phyloP scores from a whole-genome alignment of 805 yeast species.

The Hermanozyma aechmeae region DNA sequence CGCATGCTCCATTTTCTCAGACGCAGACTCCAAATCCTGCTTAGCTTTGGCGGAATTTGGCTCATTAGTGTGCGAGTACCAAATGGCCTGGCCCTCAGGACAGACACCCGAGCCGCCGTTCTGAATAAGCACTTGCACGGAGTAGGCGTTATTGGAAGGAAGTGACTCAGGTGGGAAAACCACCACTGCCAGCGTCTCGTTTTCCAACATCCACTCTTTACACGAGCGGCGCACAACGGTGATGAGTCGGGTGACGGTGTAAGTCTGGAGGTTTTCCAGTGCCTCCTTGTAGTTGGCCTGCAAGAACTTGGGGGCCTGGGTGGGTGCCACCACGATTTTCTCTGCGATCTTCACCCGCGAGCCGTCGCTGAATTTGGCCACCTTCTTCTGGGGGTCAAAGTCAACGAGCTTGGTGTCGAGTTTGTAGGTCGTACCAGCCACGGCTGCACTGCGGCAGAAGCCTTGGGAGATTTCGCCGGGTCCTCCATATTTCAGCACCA shows the following conservation, averaged over 20 bases:
- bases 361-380: conserved; percentile 71
- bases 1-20: conserved; percentile 68
- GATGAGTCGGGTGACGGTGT: conserved; percentile 63
- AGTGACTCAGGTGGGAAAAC: conserved; percentile 87
- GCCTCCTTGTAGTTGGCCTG: conserved; percentile 31
- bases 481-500: conserved; percentile 89
- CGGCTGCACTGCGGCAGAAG: conserved; percentile 95
- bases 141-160: conserved; percentile 51
- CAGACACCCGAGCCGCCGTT: conserved; percentile 85
- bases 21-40: conserved; percentile 71
- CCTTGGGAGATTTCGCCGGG: conserved; percentile 96
- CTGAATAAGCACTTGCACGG: conserved; percentile 81
- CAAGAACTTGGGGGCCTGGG: conserved; percentile 41
- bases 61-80: conserved; percentile 83
- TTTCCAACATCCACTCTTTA: conserved; percentile 83
- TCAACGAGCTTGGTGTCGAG: conserved; percentile 57
- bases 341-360: conserved; percentile 67
- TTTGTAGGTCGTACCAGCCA: conserved; percentile 92
- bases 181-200: conserved; percentile 77
- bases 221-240: conserved; percentile 83
- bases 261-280: conserved; percentile 33
- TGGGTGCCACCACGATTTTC: conserved; percentile 68
- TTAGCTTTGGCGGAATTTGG: conserved; percentile 56
- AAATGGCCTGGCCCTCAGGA: conserved; percentile 76
- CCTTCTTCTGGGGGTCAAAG: conserved; percentile 56